phyloP scores from a whole-genome alignment of 345 rosid species.

The Pistacia atlantica region DNA sequence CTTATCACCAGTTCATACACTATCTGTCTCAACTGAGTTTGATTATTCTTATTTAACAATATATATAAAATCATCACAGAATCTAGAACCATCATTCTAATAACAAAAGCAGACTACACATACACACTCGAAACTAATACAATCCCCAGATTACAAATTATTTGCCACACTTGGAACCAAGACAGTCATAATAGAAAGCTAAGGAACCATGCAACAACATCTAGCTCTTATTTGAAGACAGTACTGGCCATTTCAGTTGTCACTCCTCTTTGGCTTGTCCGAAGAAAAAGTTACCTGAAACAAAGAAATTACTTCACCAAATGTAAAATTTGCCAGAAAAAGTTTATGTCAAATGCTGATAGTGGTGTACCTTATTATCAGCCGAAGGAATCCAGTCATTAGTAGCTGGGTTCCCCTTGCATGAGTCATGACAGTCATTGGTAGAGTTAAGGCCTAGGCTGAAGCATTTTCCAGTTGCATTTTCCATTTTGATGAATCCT shows the following conservation, averaged over 20 bases:
- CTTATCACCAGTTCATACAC: not conserved
- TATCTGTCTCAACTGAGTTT: not conserved
- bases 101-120: not conserved
- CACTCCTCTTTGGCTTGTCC: constrained; percentile 69
- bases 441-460: constrained; percentile 35
- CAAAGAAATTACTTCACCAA: not conserved
- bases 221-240: not conserved
- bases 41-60: not conserved
- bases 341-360: not conserved
- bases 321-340: not conserved
- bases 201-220: not conserved
- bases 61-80: not conserved
- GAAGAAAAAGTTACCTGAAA: constrained; percentile 44
- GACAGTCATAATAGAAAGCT: not conserved
- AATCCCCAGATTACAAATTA: not conserved
- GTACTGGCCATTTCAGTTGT: constrained; percentile 27
- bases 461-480: constrained; percentile 31
- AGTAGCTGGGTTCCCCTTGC: constrained; percentile 73
- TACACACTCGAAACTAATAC: not conserved
- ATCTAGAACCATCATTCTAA: not conserved
- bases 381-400: constrained; percentile 68
- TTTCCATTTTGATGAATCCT: constrained; percentile 58
- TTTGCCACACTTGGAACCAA: not conserved
- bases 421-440: constrained; percentile 38
- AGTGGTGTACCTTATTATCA: constrained; percentile 33